Conservation (phyloP, 208 protist genomes). For the Giardia duodenalis region DNA sequence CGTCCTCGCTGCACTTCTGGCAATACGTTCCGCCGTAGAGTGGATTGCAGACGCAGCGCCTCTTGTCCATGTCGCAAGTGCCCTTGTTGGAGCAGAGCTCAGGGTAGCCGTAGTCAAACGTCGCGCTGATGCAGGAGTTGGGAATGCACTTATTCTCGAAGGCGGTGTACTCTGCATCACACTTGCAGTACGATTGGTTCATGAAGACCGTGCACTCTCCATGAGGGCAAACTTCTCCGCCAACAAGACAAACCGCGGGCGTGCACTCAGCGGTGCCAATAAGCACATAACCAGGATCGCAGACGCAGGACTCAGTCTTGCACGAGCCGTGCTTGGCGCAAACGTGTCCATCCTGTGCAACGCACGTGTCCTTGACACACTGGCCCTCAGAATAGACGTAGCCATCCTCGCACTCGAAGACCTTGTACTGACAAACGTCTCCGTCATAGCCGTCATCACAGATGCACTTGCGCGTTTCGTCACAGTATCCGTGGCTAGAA, state of each 20-base stretch:
- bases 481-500: not conserved
- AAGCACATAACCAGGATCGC: not conserved
- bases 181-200: not conserved
- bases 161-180: not conserved
- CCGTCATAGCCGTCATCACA: not conserved
- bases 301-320: not conserved
- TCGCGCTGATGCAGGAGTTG: not conserved
- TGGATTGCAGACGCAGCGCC: not conserved
- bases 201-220: not conserved
- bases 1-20: not conserved
- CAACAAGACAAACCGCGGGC: not conserved
- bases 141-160: not conserved
- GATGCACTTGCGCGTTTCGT: not conserved
- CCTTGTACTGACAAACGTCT: not conserved
- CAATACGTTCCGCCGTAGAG: not conserved
- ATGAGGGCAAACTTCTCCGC: not conserved
- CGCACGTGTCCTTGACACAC: not conserved
- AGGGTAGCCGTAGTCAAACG: not conserved
- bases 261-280: not conserved
- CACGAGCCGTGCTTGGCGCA: not conserved
- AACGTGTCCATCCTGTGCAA: not conserved
- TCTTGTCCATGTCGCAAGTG: not conserved
- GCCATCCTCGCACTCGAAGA: not conserved
- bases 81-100: not conserved
- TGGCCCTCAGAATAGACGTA: not conserved